phyloP scores from a whole-genome alignment of 2,329 filamentous ascomycete genomes.

The Ophiostoma fasciatum region DNA sequence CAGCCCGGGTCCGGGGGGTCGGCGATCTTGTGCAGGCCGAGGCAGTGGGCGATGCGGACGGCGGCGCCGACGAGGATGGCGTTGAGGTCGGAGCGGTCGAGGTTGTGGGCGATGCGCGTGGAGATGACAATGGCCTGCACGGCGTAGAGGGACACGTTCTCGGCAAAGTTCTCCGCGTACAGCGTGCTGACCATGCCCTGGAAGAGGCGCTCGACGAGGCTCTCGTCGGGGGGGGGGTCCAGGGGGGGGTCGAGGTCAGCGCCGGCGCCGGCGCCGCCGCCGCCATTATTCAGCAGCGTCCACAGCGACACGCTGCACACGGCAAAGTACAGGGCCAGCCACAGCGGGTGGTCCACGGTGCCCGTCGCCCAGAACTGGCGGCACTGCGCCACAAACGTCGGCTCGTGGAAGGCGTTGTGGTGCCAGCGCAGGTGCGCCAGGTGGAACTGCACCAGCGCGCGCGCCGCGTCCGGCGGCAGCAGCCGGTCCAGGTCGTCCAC shows the following conservation, averaged over 20 bases:
- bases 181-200: slow-evolving; percentile 19
- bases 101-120: slow-evolving; percentile 20
- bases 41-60: slow-evolving; percentile 20
- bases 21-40: slow-evolving; percentile 14
- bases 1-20: slow-evolving; percentile 2
- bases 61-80: slow-evolving; percentile 20
- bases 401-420: slow-evolving; percentile 14
- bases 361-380: slow-evolving; percentile 14
- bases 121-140: slow-evolving; percentile 22
- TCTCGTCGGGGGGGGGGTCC: slow-evolving; percentile 3
- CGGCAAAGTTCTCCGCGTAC: slow-evolving; percentile 18
- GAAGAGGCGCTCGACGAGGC: slow-evolving; percentile 12
- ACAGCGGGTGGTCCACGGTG: slow-evolving; percentile 13
- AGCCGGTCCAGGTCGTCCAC: slow-evolving; percentile 1
- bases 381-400: slow-evolving; percentile 14
- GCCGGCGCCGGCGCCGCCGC: no score
- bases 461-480: slow-evolving; percentile 6
- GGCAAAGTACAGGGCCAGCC: slow-evolving; percentile 15
- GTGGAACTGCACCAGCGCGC: slow-evolving; percentile 13
- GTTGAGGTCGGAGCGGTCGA: slow-evolving; percentile 20
- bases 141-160: slow-evolving; percentile 16
- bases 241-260: not conserved
- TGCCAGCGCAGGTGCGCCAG: slow-evolving; percentile 14
- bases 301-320: slow-evolving; percentile 13
- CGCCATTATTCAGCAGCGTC: slow-evolving; percentile 11